phyloP scores from a whole-genome alignment of 2,329 filamentous ascomycete genomes.

The Sclerotinia spermophila region DNA sequence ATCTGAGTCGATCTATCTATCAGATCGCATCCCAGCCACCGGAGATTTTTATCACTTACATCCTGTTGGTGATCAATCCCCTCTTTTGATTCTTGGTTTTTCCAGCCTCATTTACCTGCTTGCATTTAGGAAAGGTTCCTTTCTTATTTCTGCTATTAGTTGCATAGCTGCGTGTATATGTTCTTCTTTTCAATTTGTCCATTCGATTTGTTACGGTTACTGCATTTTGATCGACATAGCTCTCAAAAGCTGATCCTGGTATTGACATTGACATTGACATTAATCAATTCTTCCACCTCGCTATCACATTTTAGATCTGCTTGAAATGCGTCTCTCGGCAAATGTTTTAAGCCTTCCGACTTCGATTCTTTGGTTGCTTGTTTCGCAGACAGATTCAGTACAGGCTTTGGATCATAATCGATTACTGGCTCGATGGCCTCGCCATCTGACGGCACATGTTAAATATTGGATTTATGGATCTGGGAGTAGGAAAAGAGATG shows the following conservation, averaged over 20 bases:
- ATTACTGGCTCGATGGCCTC: conserved; percentile 40
- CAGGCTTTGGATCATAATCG: conserved; percentile 29
- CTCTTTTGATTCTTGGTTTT: background rate
- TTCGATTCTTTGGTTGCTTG: conserved; percentile 46
- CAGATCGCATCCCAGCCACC: conserved; percentile 10
- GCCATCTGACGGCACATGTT: conserved; percentile 44
- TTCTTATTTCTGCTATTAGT: background rate
- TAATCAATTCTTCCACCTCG: background rate
- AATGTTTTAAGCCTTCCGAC: conserved; percentile 42
- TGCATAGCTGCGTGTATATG: background rate
- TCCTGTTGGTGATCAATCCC: background rate
- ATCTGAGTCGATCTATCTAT: no score
- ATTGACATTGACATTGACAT: background rate
- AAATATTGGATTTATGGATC: conserved; percentile 49
- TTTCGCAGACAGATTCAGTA: conserved; percentile 40
- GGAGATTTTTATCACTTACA: background rate
- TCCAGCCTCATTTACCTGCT: background rate
- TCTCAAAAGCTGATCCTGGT: background rate
- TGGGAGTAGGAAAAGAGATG: conserved; percentile 40
- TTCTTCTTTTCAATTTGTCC: background rate
- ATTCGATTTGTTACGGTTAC: background rate
- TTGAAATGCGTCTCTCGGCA: conserved; percentile 42
- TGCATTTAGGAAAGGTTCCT: background rate
- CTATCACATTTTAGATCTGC: background rate
- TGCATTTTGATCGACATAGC: background rate